phyloP scores from a whole-genome alignment of 768 basidiomycete species.

The Suillus weaverae region DNA sequence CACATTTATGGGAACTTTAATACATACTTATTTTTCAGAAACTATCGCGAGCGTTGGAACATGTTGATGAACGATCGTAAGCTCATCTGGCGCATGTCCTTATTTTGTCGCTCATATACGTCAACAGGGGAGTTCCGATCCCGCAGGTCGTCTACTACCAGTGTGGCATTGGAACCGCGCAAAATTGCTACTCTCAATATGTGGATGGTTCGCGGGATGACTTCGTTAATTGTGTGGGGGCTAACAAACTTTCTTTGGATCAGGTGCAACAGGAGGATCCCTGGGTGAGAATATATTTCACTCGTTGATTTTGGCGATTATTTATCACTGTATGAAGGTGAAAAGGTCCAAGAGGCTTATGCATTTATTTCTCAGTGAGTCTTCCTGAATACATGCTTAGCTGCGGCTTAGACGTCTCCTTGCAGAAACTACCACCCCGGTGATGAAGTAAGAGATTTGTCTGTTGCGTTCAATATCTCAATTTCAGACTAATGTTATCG shows the following conservation, averaged over 20 bases:
- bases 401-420: neutral
- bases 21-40: constrained; percentile 35
- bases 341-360: constrained; percentile 78
- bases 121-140: constrained; percentile 38
- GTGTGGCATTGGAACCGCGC: constrained; percentile 58
- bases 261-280: constrained; percentile 64
- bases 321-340: constrained; percentile 39
- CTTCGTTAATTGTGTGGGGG: neutral
- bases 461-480: neutral
- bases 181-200: constrained; percentile 56
- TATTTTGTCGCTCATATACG: neutral
- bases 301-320: neutral
- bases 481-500: constrained; percentile 12
- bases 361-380: constrained; percentile 79
- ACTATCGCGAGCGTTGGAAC: constrained; percentile 51
- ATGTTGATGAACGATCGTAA: constrained; percentile 45
- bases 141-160: constrained; percentile 68
- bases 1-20: neutral
- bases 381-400: neutral
- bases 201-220: constrained; percentile 48
- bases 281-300: constrained; percentile 43
- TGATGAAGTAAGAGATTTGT: constrained; percentile 53
- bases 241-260: constrained; percentile 9
- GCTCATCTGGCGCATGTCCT: constrained; percentile 7
- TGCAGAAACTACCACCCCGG: constrained; percentile 67